Evolutionary conservation across 1,284 basidiomycete species (phyloP), one percentile per base, ranked within the genome.

Genomic region (Ceratobasidium sp.): DNA sequence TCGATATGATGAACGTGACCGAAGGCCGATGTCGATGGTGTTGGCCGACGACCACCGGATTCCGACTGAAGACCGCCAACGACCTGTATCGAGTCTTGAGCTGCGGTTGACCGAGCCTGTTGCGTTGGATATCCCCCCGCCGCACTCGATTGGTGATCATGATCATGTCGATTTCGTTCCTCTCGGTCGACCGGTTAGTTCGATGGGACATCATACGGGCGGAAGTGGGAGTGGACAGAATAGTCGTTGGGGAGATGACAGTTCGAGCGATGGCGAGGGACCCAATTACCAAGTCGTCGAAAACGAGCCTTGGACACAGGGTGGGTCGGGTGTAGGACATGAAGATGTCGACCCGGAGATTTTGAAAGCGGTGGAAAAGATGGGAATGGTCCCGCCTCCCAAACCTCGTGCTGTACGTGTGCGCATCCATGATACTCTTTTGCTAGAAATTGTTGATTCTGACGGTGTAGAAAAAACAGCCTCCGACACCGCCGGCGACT

Each of bases 271-370:
- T 32, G 82, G 82, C 6, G 83, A 82, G 0, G 80, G 79, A 0
- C 79, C 77, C 1, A 77, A 78, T 5, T 70, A 57, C 32, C 21
- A 32, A n/a, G 65, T 70, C 18, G 53, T 70, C 1, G 65, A 70
- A 53, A 70, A 58, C 26, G 41, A 70, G 8, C 28, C 81, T 80
- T 36, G 80, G 81, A 26, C 77, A 76, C 1, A 78, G 78, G 2
- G 78, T 79, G 21, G 78, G 87, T 3, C 80, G 83, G 69, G 82
- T 89, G 8, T 83, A 87, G 75, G 91, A 92, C 73, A 81, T 69
- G 48, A 60, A 28, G 46, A 75, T 30, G 48, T 73, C 28, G 64
- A 71, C 59, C 34, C 55, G 18, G 64, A 57, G 45, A 70, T 70
- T 30, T 45, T 59, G 43, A 58, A 57, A 34, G 72, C 67, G 4